Evolutionary conservation across 305 asterid species (phyloP).

Genomic region (Rubia peregrina): DNA sequence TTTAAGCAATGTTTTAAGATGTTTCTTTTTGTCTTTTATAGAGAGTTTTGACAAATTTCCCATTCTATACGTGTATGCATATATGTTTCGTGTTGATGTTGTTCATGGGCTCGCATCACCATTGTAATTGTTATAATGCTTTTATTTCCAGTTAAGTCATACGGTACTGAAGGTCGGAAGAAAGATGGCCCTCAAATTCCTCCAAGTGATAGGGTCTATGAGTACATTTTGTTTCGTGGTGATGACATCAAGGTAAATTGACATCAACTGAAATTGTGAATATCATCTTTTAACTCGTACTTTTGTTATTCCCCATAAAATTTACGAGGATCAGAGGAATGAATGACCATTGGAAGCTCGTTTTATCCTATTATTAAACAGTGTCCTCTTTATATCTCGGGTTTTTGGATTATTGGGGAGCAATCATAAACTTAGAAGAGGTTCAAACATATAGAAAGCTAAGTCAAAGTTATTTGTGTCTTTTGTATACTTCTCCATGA

Average conservation of each 20-base stretch:
- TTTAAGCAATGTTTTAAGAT: background rate
- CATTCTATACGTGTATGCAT: background rate
- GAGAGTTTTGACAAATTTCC: background rate
- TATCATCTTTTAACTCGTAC: background rate
- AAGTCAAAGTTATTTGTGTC: background rate
- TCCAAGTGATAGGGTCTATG: conserved; percentile 58
- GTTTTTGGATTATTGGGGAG: background rate
- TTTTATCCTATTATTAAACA: background rate
- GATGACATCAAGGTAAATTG: conserved; percentile 60
- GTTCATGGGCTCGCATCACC: background rate
- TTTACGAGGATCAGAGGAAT: background rate
- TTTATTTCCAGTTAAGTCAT: conserved; percentile 55
- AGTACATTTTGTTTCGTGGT: conserved; percentile 70
- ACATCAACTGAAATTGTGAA: too few species aligned
- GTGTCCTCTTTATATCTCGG: background rate
- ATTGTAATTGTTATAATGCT: background rate
- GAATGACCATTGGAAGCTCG: background rate
- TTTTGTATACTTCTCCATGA: background rate
- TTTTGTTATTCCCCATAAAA: background rate
- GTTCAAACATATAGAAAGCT: background rate
- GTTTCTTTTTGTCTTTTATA: background rate
- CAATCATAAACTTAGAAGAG: background rate
- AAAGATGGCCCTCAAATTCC: conserved; percentile 64
- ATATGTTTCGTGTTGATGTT: background rate
- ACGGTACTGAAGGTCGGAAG: conserved; percentile 75